Evolutionary conservation across 169 alveolate species (phyloP).

Genomic region (Plasmodium reichenowi): DNA sequence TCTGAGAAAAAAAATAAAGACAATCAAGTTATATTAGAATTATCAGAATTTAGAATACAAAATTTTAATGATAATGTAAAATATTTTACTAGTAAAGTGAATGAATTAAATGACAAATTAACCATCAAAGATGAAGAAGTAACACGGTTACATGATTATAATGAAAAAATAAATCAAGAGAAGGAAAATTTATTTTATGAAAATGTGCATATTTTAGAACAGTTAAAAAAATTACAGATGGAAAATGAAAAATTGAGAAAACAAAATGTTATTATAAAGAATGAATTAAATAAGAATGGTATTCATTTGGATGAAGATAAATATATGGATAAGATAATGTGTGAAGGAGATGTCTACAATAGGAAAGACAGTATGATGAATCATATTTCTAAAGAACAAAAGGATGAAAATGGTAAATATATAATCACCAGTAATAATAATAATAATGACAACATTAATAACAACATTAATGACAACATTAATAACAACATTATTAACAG

Average conservation of each 20-base stretch:
- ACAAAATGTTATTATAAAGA: slow-evolving; percentile 7
- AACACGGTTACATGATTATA: slow-evolving; percentile 52
- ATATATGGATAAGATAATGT: background rate
- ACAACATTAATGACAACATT: background rate
- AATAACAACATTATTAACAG: too few relatives aligned
- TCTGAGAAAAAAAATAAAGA: slow-evolving; percentile 74
- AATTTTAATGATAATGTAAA: slow-evolving; percentile 75
- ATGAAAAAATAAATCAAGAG: slow-evolving; percentile 58
- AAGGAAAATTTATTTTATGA: slow-evolving; percentile 36
- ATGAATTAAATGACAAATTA: slow-evolving; percentile 66
- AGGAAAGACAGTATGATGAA: too few relatives aligned
- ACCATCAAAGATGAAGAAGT: slow-evolving; percentile 55
- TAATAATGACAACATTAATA: background rate
- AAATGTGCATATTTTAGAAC: slow-evolving; percentile 18
- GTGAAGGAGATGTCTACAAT: too few relatives aligned
- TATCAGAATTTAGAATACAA: slow-evolving; percentile 75
- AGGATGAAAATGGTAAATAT: slow-evolving; percentile 2
- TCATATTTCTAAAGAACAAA: too few relatives aligned
- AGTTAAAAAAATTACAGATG: slow-evolving; percentile 1
- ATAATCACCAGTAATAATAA: background rate
- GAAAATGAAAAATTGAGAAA: slow-evolving; percentile 61
- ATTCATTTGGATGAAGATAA: slow-evolving; percentile 6
- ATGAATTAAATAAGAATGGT: background rate
- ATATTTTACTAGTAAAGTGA: slow-evolving; percentile 60
- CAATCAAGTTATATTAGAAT: slow-evolving; percentile 75